Evolutionary conservation across 106 monocot species (phyloP).

Genomic region (Platanthera guangdongensis): DNA sequence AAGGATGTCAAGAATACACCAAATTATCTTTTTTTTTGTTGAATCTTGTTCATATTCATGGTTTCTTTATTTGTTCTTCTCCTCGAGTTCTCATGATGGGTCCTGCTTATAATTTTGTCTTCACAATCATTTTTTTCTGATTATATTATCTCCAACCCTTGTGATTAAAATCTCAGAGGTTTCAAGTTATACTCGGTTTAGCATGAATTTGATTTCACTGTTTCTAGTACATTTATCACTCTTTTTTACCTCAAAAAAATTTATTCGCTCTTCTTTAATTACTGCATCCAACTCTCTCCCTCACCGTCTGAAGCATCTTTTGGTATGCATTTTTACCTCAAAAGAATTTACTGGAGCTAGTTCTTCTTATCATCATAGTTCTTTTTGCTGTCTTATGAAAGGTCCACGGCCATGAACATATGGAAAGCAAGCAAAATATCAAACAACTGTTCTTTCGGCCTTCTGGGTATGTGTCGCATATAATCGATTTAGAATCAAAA

Average conservation of each 20-base stretch:
- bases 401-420: constrained; percentile 13
- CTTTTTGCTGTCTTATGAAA: constrained; percentile 21
- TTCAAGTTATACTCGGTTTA: neutral
- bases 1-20: too few species aligned
- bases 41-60: too few species aligned
- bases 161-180: too few species aligned
- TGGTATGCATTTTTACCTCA: constrained; percentile 9
- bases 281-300: neutral
- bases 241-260: neutral
- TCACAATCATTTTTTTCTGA: too few species aligned
- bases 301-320: constrained; percentile 5
- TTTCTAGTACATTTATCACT: neutral
- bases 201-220: neutral
- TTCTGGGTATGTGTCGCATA: neutral
- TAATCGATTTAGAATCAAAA: neutral
- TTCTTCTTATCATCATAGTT: constrained; percentile 12
- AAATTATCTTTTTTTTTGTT: too few species aligned
- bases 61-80: too few species aligned
- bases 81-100: too few species aligned
- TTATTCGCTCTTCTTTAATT: neutral
- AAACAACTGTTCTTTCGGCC: constrained; percentile 2
- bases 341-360: constrained; percentile 1
- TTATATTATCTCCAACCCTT: too few species aligned
- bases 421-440: neutral
- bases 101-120: too few species aligned